Evolutionary conservation across 305 asterid genomes (phyloP).

Genomic region (Fraxinus platypoda): DNA sequence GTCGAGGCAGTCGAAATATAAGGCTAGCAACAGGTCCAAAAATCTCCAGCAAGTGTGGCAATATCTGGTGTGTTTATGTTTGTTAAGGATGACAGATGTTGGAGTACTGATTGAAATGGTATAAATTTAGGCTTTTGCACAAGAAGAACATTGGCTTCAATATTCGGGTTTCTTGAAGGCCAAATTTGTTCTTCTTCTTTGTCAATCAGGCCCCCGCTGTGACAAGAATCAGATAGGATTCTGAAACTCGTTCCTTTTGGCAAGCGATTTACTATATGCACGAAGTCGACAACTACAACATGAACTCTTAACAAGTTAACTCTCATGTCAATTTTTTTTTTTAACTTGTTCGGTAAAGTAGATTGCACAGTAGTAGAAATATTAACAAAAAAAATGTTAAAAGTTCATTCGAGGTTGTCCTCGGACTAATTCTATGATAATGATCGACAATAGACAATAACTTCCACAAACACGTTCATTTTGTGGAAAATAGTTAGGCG

Average conservation of each 20-base stretch:
- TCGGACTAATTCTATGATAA: too few relatives aligned
- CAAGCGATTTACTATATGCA: slow-evolving; percentile 61
- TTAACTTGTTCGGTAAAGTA: not conserved
- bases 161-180: not conserved
- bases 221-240: slow-evolving; percentile 81
- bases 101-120: slow-evolving; percentile 44
- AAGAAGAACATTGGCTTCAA: not conserved
- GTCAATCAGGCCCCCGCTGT: slow-evolving; percentile 82
- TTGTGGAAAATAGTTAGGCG: too few relatives aligned
- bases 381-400: not conserved
- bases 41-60: slow-evolving; percentile 56
- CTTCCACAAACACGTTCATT: not conserved
- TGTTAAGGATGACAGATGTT: slow-evolving; percentile 53
- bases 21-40: slow-evolving; percentile 65
- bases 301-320: not conserved
- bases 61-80: slow-evolving; percentile 49
- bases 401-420: not conserved
- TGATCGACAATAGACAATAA: not conserved
- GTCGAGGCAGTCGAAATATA: slow-evolving; percentile 37
- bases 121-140: slow-evolving; percentile 47
- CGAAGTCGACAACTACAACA: slow-evolving; percentile 60
- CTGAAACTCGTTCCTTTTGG: slow-evolving; percentile 75
- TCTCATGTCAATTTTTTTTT: not conserved
- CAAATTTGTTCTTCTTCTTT: slow-evolving; percentile 68
- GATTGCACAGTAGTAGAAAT: not conserved